Evolutionary conservation across 1,139 yeast genomes (phyloP), one percentile per base, ranked within the genome.

Genomic region (Debaryomyces coudertii): DNA sequence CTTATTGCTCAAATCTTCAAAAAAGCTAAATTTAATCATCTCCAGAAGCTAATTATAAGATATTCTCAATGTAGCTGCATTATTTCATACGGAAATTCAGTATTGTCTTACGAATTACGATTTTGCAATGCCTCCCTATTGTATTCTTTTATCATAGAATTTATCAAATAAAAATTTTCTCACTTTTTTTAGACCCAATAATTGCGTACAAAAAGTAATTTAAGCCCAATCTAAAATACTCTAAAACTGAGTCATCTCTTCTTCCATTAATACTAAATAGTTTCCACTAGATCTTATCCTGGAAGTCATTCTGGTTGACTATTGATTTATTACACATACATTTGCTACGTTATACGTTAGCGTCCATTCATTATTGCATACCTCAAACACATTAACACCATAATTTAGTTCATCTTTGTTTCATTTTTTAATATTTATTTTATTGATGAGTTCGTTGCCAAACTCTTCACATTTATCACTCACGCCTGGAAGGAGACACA

Each of bases 401-500:
- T 24, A 22, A 14, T 42, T 28, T 37, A 29, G 14, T 36, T 22
- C 33, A 43, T 15, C 31, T 14, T 23, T 22, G 30, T 37, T 43
- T 33, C 16, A 12, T 15, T 12, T 18, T 15, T 22, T 24, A 16
- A 27, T n/a, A 11, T 18, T 14, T 20, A 11, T 15, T n/a, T 16
- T 16, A 14, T 43, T 24, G 30, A 53, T 55, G 56, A 42, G 49
- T 22, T 55, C 58, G 16, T 47, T 53, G 27, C 55, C 55, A 16
- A 48, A 47, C 38, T 42, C 53, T 27, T 42, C 50, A 12, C 45
- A 51, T 37, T 43, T 45, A 11, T 31, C 54, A 14, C 24, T 55
- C 2, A 52, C 61, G 2, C 56, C 58, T 1, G 51, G 53, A 23
- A 70, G 70, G 55, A 70, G 80, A 52, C 90, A 85, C 61, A 73